Base-by-base conservation (phyloP, 2,329 filamentous ascomycete species). In the Pseudocercospora pini-densiflorae region DNA sequence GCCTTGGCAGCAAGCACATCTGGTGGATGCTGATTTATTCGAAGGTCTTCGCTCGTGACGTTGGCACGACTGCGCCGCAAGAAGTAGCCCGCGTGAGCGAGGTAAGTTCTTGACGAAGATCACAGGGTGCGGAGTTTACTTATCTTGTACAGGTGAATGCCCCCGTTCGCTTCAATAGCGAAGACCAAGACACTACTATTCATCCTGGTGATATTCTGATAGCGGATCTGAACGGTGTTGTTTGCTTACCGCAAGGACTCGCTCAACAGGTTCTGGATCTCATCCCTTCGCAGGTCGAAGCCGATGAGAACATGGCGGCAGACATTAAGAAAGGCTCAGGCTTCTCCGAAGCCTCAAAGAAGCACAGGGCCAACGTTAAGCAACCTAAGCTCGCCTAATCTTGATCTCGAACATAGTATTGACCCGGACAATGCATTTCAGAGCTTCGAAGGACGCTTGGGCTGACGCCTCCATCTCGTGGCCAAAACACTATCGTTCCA, bases 201-300 rank as follows among this genome's bases (percentile, higher is more conserved):
- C 51, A 73, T 12, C 77, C 78, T 1, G 79, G 77, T 0, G 78
- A 81, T 58, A 78, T 78, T 61, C 63, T 81, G 10, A 75, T 80
- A 19, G 79, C 71, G 1, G 79, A 80, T 65, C 54, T 79, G 24
- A 78, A 81, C 64, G 79, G 79, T 10, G 77, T 81, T 4, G 78
- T 80, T 1, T 75, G 74, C 65, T 58, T 80, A 45, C 79, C 74
- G 31, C 67, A 72, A 33, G 64, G 33, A 1, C 61, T 75, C 6
- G 74, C 71, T 1, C 71, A 72, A 53, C 68, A 73, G 57, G 70
- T 70, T 21, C 47, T 75, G 24, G 73, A 75, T 8, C 68, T 75
- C 27, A 75, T 76, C 23, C 69, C 68, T n/a, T 74, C 73, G 33
- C 73, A 75, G 66, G 74, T 74, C 12, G 73, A 75, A 36, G 74